These are phyloP conservation scores for Gomphus sp. DNA, from an alignment of 1,284 basidiomycete genomes.

Conservation along the genomic window DNA sequence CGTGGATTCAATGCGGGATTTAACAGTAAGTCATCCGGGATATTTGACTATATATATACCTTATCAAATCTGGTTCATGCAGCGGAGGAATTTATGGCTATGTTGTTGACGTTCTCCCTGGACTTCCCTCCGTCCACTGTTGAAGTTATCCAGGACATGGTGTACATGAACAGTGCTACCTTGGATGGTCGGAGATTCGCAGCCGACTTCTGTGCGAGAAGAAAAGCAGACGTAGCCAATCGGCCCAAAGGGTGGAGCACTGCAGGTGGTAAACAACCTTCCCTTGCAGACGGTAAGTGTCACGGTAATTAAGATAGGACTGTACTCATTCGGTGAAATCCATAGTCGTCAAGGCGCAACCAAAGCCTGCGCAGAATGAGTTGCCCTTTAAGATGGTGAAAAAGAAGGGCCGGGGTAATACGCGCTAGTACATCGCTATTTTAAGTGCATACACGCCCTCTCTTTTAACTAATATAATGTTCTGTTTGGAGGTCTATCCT, in stretches of 20 bases:
- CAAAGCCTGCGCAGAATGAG: conserved; percentile 65
- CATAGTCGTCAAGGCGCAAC: conserved; percentile 76
- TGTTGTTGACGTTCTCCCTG: conserved; percentile 85
- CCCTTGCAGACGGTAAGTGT: conserved; percentile 55
- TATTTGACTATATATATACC: background rate
- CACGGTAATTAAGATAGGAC: background rate
- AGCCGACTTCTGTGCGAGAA: conserved; percentile 78
- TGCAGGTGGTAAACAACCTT: conserved; percentile 43
- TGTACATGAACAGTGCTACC: conserved; percentile 91
- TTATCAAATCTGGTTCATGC: conserved; percentile 11
- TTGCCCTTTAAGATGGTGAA: conserved; percentile 89
- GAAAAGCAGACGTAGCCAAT: conserved; percentile 65
- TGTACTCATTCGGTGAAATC: background rate
- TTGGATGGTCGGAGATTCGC: conserved; percentile 94
- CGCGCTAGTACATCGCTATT: background rate
- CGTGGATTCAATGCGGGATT: conserved; percentile 78
- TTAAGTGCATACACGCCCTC: background rate
- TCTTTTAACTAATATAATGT: background rate
- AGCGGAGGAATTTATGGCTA: conserved; percentile 91
- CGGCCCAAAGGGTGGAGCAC: conserved; percentile 22
- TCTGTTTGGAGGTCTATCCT: background rate
- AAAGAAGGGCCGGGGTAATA: conserved; percentile 47
- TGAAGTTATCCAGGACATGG: conserved; percentile 86
- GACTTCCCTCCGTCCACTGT: conserved; percentile 75
- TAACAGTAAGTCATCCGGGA: conserved; percentile 47